Evolutionary conservation across 768 basidiomycete species (phyloP), one percentile per base, ranked within the genome.

Genomic region (Calocera cornea): DNA sequence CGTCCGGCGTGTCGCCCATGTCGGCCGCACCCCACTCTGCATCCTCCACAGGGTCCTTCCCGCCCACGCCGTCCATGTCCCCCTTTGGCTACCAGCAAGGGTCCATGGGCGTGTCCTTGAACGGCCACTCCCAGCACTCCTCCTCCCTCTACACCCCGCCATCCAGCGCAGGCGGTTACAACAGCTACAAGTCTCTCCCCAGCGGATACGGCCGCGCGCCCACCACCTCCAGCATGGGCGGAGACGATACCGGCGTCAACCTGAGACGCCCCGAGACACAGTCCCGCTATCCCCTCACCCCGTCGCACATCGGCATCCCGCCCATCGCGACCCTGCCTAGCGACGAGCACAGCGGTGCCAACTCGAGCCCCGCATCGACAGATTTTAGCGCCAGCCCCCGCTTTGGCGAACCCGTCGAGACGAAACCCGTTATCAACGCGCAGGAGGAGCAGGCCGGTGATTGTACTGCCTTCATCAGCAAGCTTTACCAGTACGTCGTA

Each of bases 391-490:
- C 54, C 2, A 29, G 27, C 31, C 54, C 54, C 31, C 54, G 54
- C 27, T 60, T 60, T 60, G 54, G 54, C 2, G 54, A 60, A 22
- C 54, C 54, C 2, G 54, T 60, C 2, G 54, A 60, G 54, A 27
- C 24, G 31, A 60, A 60, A 22, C 54, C 54, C 31, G 54, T 60
- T 29, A 60, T 60, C 54, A 27, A 27, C 10, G 19, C 31, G 27
- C 54, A 60, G 54, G 54, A 60, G 10, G 54, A 60, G 54, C 54
- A 60, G 27, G 54, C 54, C 11, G 54, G 54, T 33, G 54, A 60
- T 33, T 60, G 54, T 60, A 60, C 54, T 22, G 54, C 54, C 54
- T 60, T 60, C 54, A 60, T 60, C 54, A 60, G 54, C 54, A 60
- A 60, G 54, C 54, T 60, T 5, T 60, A 60, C 31, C 54, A 60